Evolutionary conservation across 225 moss, liverwort and hornwort genomes (phyloP).

Genomic region (Pseudisothecium myosuroides): DNA sequence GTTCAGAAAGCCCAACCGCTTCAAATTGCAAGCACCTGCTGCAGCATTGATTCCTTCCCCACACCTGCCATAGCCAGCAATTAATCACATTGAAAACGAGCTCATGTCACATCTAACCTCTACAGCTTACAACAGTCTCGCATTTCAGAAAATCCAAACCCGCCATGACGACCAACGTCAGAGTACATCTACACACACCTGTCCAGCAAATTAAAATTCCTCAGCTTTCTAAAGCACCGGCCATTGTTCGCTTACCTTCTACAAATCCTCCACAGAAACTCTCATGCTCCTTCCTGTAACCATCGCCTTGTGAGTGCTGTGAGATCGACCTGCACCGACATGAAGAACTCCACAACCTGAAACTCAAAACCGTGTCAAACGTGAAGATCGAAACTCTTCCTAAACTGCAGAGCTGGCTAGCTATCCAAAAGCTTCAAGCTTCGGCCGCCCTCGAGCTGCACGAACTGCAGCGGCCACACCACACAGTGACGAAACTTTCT

Average conservation of each 20-base stretch:
- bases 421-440: not conserved
- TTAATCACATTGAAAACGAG: not conserved
- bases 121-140: not conserved
- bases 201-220: not conserved
- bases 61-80: constrained; percentile 6
- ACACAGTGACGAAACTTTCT: not conserved
- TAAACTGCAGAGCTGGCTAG: not conserved
- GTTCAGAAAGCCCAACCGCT: not conserved
- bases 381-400: not conserved
- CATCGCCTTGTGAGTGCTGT: not conserved
- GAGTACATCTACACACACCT: too few species aligned
- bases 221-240: not conserved
- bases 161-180: not conserved
- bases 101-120: not conserved
- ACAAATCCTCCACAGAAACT: not conserved
- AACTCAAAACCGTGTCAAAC: not conserved
- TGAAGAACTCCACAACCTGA: not conserved
- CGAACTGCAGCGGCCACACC: not conserved
- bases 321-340: not conserved
- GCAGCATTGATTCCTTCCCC: not conserved
- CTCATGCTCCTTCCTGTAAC: not conserved
- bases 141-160: not conserved
- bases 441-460: not conserved
- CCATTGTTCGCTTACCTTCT: not conserved
- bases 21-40: not conserved